Evolutionary conservation across 495 filamentous ascomycete species (phyloP).

Genomic region (Annulohypoxylon maeteangense): DNA sequence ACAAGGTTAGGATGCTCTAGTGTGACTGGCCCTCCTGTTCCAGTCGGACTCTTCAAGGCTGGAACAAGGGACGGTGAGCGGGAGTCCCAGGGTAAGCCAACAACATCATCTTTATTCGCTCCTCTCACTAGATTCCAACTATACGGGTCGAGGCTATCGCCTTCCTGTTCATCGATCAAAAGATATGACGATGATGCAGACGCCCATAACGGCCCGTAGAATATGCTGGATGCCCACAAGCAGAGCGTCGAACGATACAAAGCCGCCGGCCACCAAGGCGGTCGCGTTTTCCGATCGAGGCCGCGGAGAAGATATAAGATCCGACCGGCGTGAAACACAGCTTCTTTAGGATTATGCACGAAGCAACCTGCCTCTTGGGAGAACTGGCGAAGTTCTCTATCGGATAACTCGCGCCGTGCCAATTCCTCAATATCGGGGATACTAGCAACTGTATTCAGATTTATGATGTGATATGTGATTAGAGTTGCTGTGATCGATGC

Average conservation of each 20-base stretch:
- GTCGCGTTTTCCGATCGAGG: slow-evolving; percentile 13
- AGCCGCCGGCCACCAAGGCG: slow-evolving; percentile 22
- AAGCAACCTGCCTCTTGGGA: slow-evolving; percentile 1
- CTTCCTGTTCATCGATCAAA: slow-evolving; percentile 15
- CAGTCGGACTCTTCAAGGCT: slow-evolving; percentile 9
- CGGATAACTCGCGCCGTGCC: slow-evolving; percentile 9
- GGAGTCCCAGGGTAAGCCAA: neutral
- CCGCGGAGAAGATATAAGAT: slow-evolving; percentile 15
- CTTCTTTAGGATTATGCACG: slow-evolving; percentile 14
- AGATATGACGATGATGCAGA: neutral
- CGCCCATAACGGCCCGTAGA: slow-evolving; percentile 13
- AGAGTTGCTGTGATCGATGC: slow-evolving; percentile 11
- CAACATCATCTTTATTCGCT: slow-evolving; percentile 1
- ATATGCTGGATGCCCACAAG: slow-evolving; percentile 19
- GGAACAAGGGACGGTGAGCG: slow-evolving; percentile 3
- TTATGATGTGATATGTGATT: slow-evolving; percentile 17
- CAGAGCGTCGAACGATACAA: slow-evolving; percentile 17
- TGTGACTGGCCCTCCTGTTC: slow-evolving; percentile 5
- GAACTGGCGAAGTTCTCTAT: neutral
- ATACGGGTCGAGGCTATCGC: neutral
- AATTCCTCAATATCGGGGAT: slow-evolving; percentile 20
- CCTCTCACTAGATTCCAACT: slow-evolving; percentile 12
- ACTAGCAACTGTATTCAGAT: slow-evolving; percentile 15
- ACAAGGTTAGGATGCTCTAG: slow-evolving; percentile 13
- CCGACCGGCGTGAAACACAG: slow-evolving; percentile 11